Conservation (phyloP, 305 asterid species). For the Fraxinus floribunda region DNA sequence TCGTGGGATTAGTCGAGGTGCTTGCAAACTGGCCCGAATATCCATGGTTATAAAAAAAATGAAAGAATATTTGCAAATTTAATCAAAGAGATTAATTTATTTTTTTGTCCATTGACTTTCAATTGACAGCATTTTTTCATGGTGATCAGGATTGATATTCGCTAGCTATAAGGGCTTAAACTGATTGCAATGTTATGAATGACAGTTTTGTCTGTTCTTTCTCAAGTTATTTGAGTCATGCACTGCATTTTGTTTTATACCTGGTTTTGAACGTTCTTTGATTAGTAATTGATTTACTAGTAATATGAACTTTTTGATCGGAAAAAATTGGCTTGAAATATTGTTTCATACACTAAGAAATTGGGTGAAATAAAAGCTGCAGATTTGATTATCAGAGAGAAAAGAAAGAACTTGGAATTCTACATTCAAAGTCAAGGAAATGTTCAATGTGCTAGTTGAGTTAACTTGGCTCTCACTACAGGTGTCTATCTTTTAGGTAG, state of each 20-base stretch:
- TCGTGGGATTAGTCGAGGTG: no score
- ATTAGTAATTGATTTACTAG: constrained; percentile 2
- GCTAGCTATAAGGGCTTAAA: not conserved
- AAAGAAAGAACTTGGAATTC: not conserved
- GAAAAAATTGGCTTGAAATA: not conserved
- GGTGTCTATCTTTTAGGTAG: constrained; percentile 27
- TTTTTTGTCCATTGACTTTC: not conserved
- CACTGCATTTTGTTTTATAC: constrained; percentile 14
- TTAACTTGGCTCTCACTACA: constrained; percentile 28
- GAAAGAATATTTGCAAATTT: not conserved
- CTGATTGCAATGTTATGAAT: not conserved
- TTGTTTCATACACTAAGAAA: not conserved
- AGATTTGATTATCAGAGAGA: not conserved
- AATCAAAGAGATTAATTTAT: not conserved
- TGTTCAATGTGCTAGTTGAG: constrained; percentile 7
- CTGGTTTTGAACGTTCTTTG: not conserved
- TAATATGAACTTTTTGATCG: not conserved
- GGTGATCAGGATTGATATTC: not conserved
- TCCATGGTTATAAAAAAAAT: no score
- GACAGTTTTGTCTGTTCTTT: not conserved
- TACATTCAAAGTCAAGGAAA: not conserved
- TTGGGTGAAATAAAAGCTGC: not conserved
- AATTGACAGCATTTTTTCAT: not conserved
- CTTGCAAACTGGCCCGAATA: no score
- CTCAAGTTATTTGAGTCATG: not conserved